These are phyloP conservation scores for Aureobasidium sp. DNA, from an alignment of 2,329 filamentous ascomycete species.

Conservation along the genomic window DNA sequence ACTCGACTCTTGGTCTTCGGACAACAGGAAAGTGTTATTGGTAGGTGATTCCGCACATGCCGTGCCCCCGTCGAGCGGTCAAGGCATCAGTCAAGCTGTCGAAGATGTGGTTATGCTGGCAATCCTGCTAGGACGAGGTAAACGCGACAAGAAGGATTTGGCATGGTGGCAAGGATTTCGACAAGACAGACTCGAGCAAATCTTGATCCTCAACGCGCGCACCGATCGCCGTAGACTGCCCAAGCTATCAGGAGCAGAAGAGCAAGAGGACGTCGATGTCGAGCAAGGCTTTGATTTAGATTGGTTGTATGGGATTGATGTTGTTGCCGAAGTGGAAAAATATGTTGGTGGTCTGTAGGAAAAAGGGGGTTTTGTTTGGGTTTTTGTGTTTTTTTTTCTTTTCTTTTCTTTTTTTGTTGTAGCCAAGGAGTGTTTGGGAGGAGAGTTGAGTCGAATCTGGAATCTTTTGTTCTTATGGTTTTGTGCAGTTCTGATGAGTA, in stretches of 20 bases:
- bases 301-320: not conserved
- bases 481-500: no score
- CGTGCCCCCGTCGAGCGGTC: slow-evolving; percentile 47
- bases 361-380: no score
- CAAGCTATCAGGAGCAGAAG: not conserved
- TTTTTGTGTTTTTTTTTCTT: no score
- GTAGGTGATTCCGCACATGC: slow-evolving; percentile 54
- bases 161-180: not conserved
- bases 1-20: slow-evolving; percentile 40
- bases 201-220: not conserved
- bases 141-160: not conserved
- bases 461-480: no score
- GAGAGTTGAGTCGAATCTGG: no score
- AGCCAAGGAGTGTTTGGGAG: no score
- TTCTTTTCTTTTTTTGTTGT: no score
- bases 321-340: not conserved
- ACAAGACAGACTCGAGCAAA: not conserved
- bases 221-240: not conserved
- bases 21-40: slow-evolving; percentile 42
- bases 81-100: slow-evolving; percentile 50
- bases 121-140: slow-evolving; percentile 28
- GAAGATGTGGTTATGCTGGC: slow-evolving; percentile 48
- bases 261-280: not conserved
- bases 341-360: not conserved
- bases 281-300: not conserved